Base-by-base conservation (phyloP, 352 stramenopile genomes). In the Phytopythium vexans region DNA sequence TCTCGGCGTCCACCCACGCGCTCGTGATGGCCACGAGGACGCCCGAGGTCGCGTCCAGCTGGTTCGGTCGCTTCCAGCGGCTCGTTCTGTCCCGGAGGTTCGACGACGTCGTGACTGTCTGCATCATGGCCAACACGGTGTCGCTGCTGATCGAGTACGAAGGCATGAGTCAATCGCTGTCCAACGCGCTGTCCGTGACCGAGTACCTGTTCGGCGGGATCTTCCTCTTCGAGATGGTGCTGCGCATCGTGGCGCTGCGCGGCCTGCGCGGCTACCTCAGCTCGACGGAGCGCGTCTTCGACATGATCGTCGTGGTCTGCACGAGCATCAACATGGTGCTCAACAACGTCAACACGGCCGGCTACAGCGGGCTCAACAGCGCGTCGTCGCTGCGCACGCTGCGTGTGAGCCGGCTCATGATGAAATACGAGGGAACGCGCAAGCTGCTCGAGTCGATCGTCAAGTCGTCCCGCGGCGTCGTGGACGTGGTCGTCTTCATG, bases 361-460 rank as follows among this genome's bases (percentile, higher is more conserved):
- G 39, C 14, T 88, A 83, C 41, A 87, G 64, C 31, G 75, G 75
- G 0, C 68, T 92, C 8, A 88, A 89, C 60, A 83, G 66, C 41
- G 70, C 70, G 16, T 89, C 82, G 1, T 89, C 79, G 0, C 55
- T 92, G 49, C 75, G 82, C 7, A 92, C 82, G 15, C 64, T 92
- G 27, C 79, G 82, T 61, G 77, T 90, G 2, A 77, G 64, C 10
- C 70, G 82, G 7, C 63, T 92, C 39, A 90, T 90, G 79, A 77
- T 89, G 66, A 89, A 89, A 58, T 92, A 77, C 60, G 79, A 90
- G 16, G 82, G 82, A 39, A 89, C 82, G 7, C 70, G 79, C 15
- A 92, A 89, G 48, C 63, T 90, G 14, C 86, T 92, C 54, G 67
- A 89, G 58, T 90, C 79, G 8, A 77, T 90, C 16, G 48, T 89